Evolutionary conservation across 345 rosid species (phyloP).

Genomic region (Eucalyptus shirleyi): DNA sequence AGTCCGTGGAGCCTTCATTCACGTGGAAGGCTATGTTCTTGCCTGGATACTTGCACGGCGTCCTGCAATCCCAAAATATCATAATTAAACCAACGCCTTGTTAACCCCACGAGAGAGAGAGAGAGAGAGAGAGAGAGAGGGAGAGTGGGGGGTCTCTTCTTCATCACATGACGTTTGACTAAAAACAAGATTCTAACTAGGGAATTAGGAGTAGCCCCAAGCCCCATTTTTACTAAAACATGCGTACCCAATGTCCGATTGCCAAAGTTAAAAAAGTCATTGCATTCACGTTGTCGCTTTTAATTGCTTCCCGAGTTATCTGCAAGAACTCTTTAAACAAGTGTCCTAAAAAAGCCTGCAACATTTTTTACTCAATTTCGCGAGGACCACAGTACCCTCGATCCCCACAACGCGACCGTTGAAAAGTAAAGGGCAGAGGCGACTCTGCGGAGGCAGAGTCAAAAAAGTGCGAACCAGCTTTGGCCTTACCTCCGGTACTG

Average conservation of each 20-base stretch:
- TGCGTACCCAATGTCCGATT: not conserved
- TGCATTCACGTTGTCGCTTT: not conserved
- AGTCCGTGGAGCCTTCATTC: conserved; percentile 76
- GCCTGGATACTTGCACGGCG: conserved; percentile 77
- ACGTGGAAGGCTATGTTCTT: conserved; percentile 84
- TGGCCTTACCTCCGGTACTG: conserved; percentile 33
- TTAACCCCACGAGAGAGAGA: not conserved
- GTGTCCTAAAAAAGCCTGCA: not conserved
- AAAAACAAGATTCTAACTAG: not conserved
- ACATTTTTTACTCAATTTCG: not conserved
- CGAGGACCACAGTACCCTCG: not conserved
- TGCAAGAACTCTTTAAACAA: not conserved
- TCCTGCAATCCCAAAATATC: conserved; percentile 21
- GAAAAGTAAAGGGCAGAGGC: not conserved
- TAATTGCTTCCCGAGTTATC: not conserved
- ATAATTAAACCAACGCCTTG: not conserved
- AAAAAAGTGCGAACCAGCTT: not conserved
- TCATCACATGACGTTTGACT: not conserved
- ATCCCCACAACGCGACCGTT: not conserved
- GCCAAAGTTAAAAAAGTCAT: not conserved
- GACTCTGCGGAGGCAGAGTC: too few species aligned
- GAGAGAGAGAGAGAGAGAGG: not conserved
- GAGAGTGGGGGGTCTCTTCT: not conserved
- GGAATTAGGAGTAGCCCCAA: not conserved
- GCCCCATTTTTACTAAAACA: not conserved